Conservation (phyloP, 495 filamentous ascomycete species). For the Symbiotaphrina buchneri region DNA sequence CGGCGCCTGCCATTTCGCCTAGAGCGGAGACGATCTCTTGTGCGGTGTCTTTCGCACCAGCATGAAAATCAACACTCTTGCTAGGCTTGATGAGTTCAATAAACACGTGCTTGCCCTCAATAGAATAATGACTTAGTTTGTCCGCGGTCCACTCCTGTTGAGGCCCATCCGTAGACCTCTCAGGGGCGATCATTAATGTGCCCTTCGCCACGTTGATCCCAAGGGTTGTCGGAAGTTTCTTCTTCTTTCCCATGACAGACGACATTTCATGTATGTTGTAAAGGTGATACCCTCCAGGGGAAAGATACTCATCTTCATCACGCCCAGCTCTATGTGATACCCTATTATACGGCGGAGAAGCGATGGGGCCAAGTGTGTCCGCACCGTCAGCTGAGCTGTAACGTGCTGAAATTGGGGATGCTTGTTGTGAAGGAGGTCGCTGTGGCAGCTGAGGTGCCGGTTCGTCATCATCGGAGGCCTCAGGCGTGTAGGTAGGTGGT, state of each 20-base stretch:
- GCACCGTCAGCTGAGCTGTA: slow-evolving; percentile 20
- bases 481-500: slow-evolving; percentile 30
- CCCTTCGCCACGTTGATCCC: slow-evolving; percentile 76
- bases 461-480: slow-evolving; percentile 36
- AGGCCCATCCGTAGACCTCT: slow-evolving; percentile 52
- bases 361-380: slow-evolving; percentile 20
- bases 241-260: slow-evolving; percentile 79
- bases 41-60: slow-evolving; percentile 89
- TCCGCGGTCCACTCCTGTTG: slow-evolving; percentile 87
- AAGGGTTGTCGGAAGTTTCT: slow-evolving; percentile 90
- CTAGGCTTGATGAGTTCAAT: slow-evolving; percentile 77
- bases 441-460: slow-evolving; percentile 39
- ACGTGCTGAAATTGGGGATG: slow-evolving; percentile 20
- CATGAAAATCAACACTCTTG: slow-evolving; percentile 90
- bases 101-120: slow-evolving; percentile 96
- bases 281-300: slow-evolving; percentile 64
- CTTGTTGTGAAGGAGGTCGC: slow-evolving; percentile 39
- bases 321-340: slow-evolving; percentile 18
- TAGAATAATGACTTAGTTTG: slow-evolving; percentile 81
- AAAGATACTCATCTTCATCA: slow-evolving; percentile 15
- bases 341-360: slow-evolving; percentile 35
- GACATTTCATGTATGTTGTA: slow-evolving; percentile 97
- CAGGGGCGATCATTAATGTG: slow-evolving; percentile 76
- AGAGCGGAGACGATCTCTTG: slow-evolving; percentile 76
- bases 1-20: slow-evolving; percentile 72